Evolutionary conservation across 257 asterid genomes (phyloP), one percentile per base, ranked within the genome.

Genomic region (Ocimum tenuiflorum): DNA sequence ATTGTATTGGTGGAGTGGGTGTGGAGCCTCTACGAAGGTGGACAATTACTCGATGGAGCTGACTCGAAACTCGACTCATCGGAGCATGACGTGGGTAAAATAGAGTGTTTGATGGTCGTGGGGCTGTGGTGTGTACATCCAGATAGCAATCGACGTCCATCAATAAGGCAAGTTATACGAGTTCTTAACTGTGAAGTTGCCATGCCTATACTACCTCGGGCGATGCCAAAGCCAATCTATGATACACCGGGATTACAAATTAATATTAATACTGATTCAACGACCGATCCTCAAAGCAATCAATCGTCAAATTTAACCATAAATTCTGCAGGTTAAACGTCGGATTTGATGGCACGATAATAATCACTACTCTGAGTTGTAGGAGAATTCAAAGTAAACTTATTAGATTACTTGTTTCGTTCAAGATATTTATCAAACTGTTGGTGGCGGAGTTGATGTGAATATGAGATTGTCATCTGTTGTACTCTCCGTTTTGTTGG

Each of bases 41-140:
- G 73, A 0, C 41, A 38, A 66, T n/a, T 76, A 6, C 49, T 76
- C 17, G 46, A 56, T 18, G 76, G 56, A 8, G 71, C 61, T 23
- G 80, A 76, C 41, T 51, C 60, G 19, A 62, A 29, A 23, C 10
- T 61, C 12, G 8, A 14, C 23, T 29, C 23, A 6, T 2, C 29
- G 11, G 51, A 42, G 2, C 67, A 29, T 19, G 70, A 76, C 0
- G 53, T 3, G 7, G 10, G 54, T 7, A 49, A 77, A 27, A 38
- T 64, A 3, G 74, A 71, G 20, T 47, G 58, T 8, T 3, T 79
- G 68, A 68, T 73, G 73, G 54, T 56, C 3, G 80, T 63, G 0
- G 83, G 79, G 52, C 56, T 80, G 13, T 80, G 82, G 82, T 80
- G 80, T 47, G 73, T 77, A 31, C 81, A 77, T 18, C 85, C 80